These are phyloP conservation scores for Solanum hybrid DNA, from an alignment of 305 asterid genomes.

Conservation along the genomic window DNA sequence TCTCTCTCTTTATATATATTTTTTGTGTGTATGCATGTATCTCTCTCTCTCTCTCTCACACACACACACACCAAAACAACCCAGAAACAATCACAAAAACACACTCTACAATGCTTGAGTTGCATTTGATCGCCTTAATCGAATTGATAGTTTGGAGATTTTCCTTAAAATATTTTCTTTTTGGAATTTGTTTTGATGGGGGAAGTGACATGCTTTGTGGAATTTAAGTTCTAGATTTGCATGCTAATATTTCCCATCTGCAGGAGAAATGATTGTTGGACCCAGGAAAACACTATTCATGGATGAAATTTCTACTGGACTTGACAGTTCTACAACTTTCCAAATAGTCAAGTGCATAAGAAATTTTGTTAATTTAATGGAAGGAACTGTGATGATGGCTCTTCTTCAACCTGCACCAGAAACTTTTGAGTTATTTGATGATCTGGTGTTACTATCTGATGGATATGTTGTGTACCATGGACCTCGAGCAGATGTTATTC, in stretches of 20 bases:
- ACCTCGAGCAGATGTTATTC: conserved; percentile 48
- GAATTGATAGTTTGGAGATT: neutral
- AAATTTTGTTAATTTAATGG: conserved; percentile 76
- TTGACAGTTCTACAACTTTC: conserved; percentile 86
- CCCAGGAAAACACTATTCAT: conserved; percentile 83
- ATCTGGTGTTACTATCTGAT: conserved; percentile 61
- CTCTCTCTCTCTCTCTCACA: neutral
- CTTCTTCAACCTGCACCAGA: conserved; percentile 92
- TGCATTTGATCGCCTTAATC: neutral
- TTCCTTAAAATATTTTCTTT: neutral
- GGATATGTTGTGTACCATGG: conserved; percentile 76
- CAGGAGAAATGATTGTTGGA: conserved; percentile 93
- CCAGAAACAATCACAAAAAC: neutral
- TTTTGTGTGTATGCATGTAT: neutral
- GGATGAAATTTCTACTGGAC: conserved; percentile 97
- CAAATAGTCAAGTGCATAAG: conserved; percentile 70
- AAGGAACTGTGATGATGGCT: conserved; percentile 82
- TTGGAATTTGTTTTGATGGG: neutral
- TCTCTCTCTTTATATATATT: neutral
- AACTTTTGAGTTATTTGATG: conserved; percentile 77
- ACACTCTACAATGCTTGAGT: neutral
- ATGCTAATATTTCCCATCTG: neutral
- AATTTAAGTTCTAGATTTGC: neutral
- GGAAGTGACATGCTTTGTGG: neutral
- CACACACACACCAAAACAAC: neutral